Percentiles rank a stretch among this genome's conserved stretches.
Conservation (phyloP, 345 rosid species). For the Salix udensis region DNA sequence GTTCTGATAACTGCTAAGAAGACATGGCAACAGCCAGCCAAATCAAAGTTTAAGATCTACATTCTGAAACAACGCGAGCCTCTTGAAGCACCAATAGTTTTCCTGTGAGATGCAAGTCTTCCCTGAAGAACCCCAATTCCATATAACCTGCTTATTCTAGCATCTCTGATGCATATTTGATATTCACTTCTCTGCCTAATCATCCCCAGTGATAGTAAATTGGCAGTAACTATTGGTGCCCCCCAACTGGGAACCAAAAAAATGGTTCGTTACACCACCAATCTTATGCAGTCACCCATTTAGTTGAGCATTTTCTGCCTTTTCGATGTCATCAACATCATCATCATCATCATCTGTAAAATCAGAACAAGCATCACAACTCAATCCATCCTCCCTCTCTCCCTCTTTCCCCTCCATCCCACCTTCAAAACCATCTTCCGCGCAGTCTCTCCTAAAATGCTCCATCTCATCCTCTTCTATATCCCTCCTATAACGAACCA, state of each 20-base stretch:
- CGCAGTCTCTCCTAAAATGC: slow-evolving; percentile 21
- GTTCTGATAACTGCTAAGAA: neutral
- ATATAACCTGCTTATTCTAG: neutral
- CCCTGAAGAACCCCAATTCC: neutral
- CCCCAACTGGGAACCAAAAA: neutral
- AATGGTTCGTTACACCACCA: neutral
- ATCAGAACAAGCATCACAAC: slow-evolving; percentile 25
- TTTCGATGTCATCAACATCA: slow-evolving; percentile 16
- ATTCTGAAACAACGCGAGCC: neutral
- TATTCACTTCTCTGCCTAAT: neutral
- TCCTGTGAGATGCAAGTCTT: neutral
- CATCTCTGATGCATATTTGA: neutral
- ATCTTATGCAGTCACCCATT: slow-evolving; percentile 3
- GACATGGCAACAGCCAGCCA: neutral
- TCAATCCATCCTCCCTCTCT: slow-evolving; percentile 11
- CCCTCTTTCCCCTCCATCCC: neutral
- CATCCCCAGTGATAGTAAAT: neutral
- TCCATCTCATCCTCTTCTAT: slow-evolving; percentile 41
- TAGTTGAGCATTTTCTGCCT: slow-evolving; percentile 16
- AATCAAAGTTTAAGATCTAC: neutral
- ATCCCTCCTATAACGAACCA: slow-evolving; percentile 51
- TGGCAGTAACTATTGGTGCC: neutral
- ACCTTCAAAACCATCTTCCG: slow-evolving; percentile 17
- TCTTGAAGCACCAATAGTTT: neutral
- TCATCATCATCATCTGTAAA: slow-evolving; percentile 16